A percentile compares a stretch with the other conserved stretches of the same genome.
phyloP scores from a whole-genome alignment of 2,329 filamentous ascomycete genomes.

The Monilinia laxa region DNA sequence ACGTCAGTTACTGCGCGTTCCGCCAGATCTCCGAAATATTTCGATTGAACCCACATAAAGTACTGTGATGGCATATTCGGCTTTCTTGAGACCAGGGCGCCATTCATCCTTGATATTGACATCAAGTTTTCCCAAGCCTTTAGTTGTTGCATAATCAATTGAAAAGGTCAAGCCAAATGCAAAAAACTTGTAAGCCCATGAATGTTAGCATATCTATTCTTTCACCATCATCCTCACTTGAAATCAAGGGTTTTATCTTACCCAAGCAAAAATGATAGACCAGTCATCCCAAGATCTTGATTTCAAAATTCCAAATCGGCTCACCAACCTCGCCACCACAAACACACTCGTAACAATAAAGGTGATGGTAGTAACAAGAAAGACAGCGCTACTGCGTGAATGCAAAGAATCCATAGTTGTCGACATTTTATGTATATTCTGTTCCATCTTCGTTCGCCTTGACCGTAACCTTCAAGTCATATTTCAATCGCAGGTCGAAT shows the following conservation, averaged over 20 bases:
- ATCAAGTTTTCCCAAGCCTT: conserved; percentile 69
- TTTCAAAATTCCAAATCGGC: conserved; percentile 70
- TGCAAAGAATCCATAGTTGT: conserved; percentile 15
- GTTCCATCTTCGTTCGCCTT: not conserved
- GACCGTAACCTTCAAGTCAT: not conserved
- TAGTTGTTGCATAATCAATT: conserved; percentile 62
- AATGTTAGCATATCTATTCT: not conserved
- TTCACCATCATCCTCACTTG: not conserved
- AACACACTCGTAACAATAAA: conserved; percentile 71
- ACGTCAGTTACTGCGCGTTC: not conserved
- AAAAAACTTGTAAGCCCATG: conserved; percentile 43
- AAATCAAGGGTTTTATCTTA: conserved; percentile 36
- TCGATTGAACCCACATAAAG: conserved; percentile 51
- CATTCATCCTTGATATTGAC: conserved; percentile 54
- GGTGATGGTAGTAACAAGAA: conserved; percentile 68
- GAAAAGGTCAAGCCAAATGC: conserved; percentile 66
- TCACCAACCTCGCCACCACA: conserved; percentile 71
- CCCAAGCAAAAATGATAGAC: conserved; percentile 78
- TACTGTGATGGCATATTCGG: conserved; percentile 64
- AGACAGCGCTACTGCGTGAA: conserved; percentile 54
- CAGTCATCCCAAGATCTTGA: conserved; percentile 75
- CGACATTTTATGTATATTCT: conserved; percentile 13
- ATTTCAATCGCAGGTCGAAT: not conserved
- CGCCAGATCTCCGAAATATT: not conserved
- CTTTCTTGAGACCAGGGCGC: conserved; percentile 53